These are phyloP conservation scores for Pestalotiopsis fici DNA, from an alignment of 2,329 filamentous ascomycete species.

Conservation along the genomic window DNA sequence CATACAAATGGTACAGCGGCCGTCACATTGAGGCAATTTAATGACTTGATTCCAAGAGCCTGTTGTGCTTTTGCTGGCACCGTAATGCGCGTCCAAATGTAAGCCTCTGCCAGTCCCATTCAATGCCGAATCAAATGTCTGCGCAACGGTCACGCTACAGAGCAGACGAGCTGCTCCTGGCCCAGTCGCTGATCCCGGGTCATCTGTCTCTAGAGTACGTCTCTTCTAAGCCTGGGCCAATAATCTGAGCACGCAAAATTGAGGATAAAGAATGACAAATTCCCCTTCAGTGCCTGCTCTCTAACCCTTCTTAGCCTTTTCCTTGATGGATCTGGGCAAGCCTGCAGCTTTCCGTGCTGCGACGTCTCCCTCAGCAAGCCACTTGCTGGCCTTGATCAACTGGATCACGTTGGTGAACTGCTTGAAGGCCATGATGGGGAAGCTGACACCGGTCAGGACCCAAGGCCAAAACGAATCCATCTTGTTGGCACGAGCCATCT, in stretches of 20 bases:
- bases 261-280: not conserved
- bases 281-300: not conserved
- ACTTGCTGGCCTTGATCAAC: conserved; percentile 87
- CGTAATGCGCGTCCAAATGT: not conserved
- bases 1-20: not conserved
- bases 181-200: not conserved
- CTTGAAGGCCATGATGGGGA: conserved; percentile 87
- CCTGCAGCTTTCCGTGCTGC: conserved; percentile 60
- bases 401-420: conserved; percentile 94
- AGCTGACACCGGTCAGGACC: conserved; percentile 79
- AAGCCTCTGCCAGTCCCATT: too few relatives aligned
- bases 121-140: not conserved
- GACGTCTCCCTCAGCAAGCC: conserved; percentile 90
- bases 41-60: not conserved
- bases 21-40: not conserved
- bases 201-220: not conserved
- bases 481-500: conserved; percentile 93
- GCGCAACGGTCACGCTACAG: not conserved
- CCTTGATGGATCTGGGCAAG: conserved; percentile 47
- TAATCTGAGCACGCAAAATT: not conserved
- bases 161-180: not conserved
- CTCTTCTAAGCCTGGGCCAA: not conserved
- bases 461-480: conserved; percentile 68
- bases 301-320: conserved; percentile 23
- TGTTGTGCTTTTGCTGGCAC: not conserved